phyloP scores from a whole-genome alignment of 257 asterid genomes.

The Parsonsia alboflavescens region DNA sequence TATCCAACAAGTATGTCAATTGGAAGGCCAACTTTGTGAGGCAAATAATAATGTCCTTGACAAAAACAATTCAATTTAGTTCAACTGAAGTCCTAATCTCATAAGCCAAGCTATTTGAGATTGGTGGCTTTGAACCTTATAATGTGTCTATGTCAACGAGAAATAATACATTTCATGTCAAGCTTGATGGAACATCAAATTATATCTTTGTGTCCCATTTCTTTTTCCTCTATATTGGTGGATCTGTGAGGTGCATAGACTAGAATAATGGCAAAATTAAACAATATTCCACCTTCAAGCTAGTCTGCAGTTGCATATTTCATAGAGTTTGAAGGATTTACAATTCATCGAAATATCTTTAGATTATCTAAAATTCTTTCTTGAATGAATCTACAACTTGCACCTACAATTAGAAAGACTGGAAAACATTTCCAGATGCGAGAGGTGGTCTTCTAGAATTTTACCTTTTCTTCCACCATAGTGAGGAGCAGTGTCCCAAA shows the following conservation, averaged over 20 bases:
- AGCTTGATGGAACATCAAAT: neutral
- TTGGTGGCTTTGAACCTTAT: too few species aligned
- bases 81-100: too few species aligned
- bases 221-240: neutral
- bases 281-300: neutral
- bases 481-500: slow-evolving; percentile 93
- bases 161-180: too few species aligned
- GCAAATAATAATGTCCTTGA: too few species aligned
- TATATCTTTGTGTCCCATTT: neutral
- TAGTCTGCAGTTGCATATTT: neutral
- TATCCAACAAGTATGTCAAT: neutral
- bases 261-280: neutral
- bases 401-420: neutral
- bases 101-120: too few species aligned
- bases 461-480: slow-evolving; percentile 79
- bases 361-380: neutral
- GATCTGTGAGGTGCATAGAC: neutral
- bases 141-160: too few species aligned
- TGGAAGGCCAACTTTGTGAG: neutral
- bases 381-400: neutral
- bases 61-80: too few species aligned
- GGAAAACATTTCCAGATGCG: neutral
- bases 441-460: neutral
- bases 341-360: neutral
- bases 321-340: neutral